Evolutionary conservation across 495 filamentous ascomycete genomes (phyloP), one percentile per base, ranked within the genome.

Genomic region (Lasiosphaeria miniovina): DNA sequence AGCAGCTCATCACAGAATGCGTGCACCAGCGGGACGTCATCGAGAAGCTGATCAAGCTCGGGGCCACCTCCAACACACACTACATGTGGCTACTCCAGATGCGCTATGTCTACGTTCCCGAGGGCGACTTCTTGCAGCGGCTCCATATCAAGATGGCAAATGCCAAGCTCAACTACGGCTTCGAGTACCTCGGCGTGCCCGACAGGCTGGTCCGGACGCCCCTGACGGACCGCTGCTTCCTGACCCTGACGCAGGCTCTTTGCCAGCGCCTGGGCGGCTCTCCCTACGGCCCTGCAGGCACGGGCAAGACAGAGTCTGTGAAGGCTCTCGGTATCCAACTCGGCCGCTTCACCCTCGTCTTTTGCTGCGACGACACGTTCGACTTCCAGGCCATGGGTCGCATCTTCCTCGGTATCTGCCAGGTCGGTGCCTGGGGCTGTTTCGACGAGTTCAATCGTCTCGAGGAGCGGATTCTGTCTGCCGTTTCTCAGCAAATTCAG

Each of bases 361-460:
- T 99, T 77, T 96, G 93, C 72, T 99, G 94, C 74, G 94, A 99
- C 68, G 94, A 98, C 72, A 98, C 93, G 0, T 99, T 99, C 67
- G 94, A 99, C 75, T 98, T 96, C 80, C 94, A 99, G 69, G 94
- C 94, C 38, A 99, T 99, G 94, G 94, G 94, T 5, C 90, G 94
- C 61, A 99, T 99, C 67, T 98, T 99, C 81, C 84, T 99, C 36
- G 94, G 94, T 81, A 96, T 99, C 61, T 99, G 95, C 71, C 95
- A 98, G 72, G 94, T 99, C 59, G 94, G 94, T 68, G 94, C 94
- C 12, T 99, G 94, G 94, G 94, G 94, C 71, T 99, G 94, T 75
- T 99, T 99, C 71, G 94, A 99, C 69, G 94, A 99, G 75, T 99
- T 99, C 80, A 99, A 99, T 71, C 88, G 94, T 80, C 76, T 99